Base-by-base conservation (phyloP, 805 yeast species). In the Millerozyma miso region DNA sequence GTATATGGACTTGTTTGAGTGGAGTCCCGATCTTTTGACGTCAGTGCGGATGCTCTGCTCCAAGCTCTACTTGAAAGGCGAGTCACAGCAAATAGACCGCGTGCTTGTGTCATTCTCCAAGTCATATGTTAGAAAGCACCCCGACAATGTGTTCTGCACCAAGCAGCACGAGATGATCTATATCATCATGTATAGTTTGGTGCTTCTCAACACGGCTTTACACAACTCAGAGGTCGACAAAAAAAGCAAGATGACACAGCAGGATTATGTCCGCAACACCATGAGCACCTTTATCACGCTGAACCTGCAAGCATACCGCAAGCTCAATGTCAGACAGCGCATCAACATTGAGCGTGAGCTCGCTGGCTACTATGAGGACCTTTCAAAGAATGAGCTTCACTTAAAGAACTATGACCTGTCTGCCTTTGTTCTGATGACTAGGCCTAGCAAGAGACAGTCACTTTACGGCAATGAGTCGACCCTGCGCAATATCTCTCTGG, bases 11-110 rank as follows among this genome's bases (percentile, higher is more conserved):
- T 52, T 68, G 29, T 77, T 76, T 56, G 50, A 63, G 38, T 71
- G 76, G 63, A 74, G 72, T 38, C 53, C 67, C n/a, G 76, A 78
- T 43, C 62, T 88, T 37, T 63, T 86, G 34, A 59, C 62, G 2
- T 69, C 88, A 1, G 70, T 88, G 14, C 66, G 88, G 26, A 60
- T 61, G 36, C 65, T 88, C 26, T 87, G 95, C 50, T 72, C 75
- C 32, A 77, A 73, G 49, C 56, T 88, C n/a, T 84, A 83, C 61
- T 72, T 88, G 53, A 79, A 80, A 54, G 96, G 91, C 4, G 96
- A 88, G 62, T 80, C 93, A 2, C 90, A 85, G 53, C 85, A 83
- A 53, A 80, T 88, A 40, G 93, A 87, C 60, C 73, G 86, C 38
- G 75, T 88, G 23, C 65, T 88, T 43, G 82, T 84, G 35, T 73